These are phyloP conservation scores for Geotrichum fermentans DNA, from an alignment of 1,139 yeast genomes.

Conservation along the genomic window DNA sequence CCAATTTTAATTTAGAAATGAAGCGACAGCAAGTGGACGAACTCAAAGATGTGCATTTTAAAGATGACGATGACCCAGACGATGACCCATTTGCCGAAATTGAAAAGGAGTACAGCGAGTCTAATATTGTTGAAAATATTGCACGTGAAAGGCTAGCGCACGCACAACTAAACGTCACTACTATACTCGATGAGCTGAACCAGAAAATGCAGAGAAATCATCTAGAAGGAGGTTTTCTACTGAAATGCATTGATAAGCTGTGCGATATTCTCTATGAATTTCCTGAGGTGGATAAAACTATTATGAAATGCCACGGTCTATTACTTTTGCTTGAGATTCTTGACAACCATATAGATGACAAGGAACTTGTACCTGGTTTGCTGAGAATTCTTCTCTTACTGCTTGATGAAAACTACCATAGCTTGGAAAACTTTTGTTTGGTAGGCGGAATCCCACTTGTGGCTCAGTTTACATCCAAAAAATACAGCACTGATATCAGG, in stretches of 20 bases:
- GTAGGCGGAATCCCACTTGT: constrained; percentile 56
- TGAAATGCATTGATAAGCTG: constrained; percentile 10
- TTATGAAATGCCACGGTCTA: constrained; percentile 49
- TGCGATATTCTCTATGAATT: constrained; percentile 10
- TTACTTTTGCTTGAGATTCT: constrained; percentile 47
- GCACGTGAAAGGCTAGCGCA: constrained; percentile 29
- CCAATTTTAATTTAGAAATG: not conserved
- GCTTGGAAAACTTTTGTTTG: constrained; percentile 50
- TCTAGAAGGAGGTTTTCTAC: constrained; percentile 5
- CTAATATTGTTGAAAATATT: constrained; percentile 26
- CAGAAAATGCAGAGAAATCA: constrained; percentile 7
- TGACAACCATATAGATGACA: constrained; percentile 30
- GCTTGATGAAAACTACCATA: constrained; percentile 39
- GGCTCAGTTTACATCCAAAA: constrained; percentile 43
- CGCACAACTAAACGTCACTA: constrained; percentile 24
- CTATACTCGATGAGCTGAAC: constrained; percentile 24
- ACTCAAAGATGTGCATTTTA: not conserved
- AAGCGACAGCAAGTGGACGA: constrained; percentile 2
- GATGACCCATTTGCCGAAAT: constrained; percentile 32
- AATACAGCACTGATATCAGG: constrained; percentile 41
- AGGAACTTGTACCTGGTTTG: constrained; percentile 38
- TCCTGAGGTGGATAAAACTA: constrained; percentile 27
- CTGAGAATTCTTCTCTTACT: constrained; percentile 44
- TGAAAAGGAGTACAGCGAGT: constrained; percentile 26
- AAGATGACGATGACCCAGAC: constrained; percentile 24